Evolutionary conservation across 805 yeast species (phyloP).

Genomic region (Clavispora carvajalis): DNA sequence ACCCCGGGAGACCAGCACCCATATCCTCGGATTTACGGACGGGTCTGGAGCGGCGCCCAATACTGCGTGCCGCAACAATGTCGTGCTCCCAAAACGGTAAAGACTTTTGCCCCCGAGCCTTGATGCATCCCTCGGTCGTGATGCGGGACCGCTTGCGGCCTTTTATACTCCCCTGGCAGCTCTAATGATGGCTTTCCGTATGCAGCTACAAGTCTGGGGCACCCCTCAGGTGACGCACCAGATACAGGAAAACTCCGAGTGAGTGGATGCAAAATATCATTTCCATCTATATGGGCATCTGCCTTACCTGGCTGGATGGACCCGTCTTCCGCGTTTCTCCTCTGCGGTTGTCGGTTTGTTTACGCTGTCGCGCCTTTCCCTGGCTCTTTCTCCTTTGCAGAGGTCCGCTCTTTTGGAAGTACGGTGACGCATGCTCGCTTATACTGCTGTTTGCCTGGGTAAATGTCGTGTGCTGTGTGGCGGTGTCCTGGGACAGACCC

Average conservation of each 20-base stretch:
- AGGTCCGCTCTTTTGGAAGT: slow-evolving; percentile 1
- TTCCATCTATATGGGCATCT: slow-evolving; percentile 11
- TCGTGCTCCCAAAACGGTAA: too few species aligned
- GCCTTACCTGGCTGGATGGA: slow-evolving; percentile 5
- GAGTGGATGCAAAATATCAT: neutral
- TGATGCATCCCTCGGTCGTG: too few species aligned
- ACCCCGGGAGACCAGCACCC: neutral
- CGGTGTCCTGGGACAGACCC: neutral
- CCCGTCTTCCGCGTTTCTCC: neutral
- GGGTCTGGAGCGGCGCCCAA: neutral
- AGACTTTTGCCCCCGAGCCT: too few species aligned
- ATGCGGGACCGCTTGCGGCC: too few species aligned
- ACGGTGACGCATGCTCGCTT: slow-evolving; percentile 3
- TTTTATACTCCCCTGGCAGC: too few species aligned
- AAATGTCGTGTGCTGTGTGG: neutral
- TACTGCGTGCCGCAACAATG: neutral
- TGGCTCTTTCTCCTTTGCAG: slow-evolving; percentile 1
- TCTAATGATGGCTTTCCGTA: neutral
- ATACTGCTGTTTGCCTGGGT: slow-evolving; percentile 2
- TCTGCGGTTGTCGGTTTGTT: neutral
- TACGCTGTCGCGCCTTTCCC: slow-evolving; percentile 1
- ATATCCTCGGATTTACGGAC: neutral
- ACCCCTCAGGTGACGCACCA: neutral
- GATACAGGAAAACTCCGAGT: too few species aligned
- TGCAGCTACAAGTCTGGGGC: neutral